These are phyloP conservation scores for Plasmodium gallinaceum DNA, from an alignment of 169 alveolate species.

Conservation along the genomic window DNA sequence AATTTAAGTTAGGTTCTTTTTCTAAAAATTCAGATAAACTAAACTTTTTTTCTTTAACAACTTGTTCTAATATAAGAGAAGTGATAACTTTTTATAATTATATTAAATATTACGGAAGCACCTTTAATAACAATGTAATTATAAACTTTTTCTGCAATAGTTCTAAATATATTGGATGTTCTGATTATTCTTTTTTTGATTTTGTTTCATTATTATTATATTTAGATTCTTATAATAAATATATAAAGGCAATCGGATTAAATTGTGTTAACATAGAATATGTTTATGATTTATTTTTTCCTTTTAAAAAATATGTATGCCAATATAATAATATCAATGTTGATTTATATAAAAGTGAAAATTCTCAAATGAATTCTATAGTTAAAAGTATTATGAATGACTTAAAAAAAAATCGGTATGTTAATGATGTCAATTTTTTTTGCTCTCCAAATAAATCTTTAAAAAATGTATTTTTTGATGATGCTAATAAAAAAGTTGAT, in stretches of 20 bases:
- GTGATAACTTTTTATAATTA: constrained; percentile 37
- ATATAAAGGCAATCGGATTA: constrained; percentile 48
- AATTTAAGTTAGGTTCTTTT: constrained; percentile 38
- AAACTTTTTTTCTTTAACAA: constrained; percentile 29
- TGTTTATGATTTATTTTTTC: constrained; percentile 31
- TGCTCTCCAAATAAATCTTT: constrained; percentile 59
- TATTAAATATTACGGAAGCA: constrained; percentile 15
- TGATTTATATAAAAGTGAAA: constrained; percentile 23
- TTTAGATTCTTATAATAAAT: constrained; percentile 33
- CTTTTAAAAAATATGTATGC: constrained; percentile 19
- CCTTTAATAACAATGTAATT: constrained; percentile 15
- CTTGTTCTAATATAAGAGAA: constrained; percentile 55
- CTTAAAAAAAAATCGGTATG: constrained; percentile 35
- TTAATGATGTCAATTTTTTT: constrained; percentile 46
- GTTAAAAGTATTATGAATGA: constrained; percentile 5
- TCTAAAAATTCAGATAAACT: constrained; percentile 20
- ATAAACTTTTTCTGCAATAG: constrained; percentile 40
- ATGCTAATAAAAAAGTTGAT: not conserved
- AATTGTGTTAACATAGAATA: constrained; percentile 47
- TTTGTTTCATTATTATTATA: constrained; percentile 20
- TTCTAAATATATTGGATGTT: constrained; percentile 27
- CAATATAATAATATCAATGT: constrained; percentile 11
- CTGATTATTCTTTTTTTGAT: constrained; percentile 43
- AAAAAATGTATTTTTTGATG: constrained; percentile 12
- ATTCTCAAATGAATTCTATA: constrained; percentile 1